Percentiles rank a stretch among this genome's conserved stretches.
Conservation (phyloP, 495 filamentous ascomycete genomes). For the Corynascus novoguineensis region DNA sequence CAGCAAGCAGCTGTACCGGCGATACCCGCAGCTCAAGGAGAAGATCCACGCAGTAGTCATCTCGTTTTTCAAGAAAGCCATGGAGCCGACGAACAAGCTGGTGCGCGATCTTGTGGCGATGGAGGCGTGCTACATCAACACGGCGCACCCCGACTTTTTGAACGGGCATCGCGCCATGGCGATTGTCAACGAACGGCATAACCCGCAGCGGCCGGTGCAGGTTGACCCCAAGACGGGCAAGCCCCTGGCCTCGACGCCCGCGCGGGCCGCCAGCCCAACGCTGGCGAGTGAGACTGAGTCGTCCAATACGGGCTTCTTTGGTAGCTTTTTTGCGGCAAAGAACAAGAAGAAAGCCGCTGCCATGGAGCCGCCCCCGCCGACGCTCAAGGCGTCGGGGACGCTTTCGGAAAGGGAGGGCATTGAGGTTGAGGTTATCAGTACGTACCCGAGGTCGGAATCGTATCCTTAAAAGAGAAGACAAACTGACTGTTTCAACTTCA, state of each 20-base stretch:
- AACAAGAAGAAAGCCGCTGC: constrained; percentile 99
- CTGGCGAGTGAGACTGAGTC: constrained; percentile 48
- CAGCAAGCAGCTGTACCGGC: constrained; percentile 80
- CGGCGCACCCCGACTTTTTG: constrained; percentile 95
- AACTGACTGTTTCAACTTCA: background rate
- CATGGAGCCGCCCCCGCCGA: constrained; percentile 92
- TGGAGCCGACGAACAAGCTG: constrained; percentile 96
- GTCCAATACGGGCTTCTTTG: constrained; percentile 76
- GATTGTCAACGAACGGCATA: constrained; percentile 88
- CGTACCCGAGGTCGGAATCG: constrained; percentile 30
- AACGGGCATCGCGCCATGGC: constrained; percentile 96
- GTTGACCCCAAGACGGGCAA: constrained; percentile 99
- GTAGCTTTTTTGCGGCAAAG: constrained; percentile 94
- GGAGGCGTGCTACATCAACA: constrained; percentile 98
- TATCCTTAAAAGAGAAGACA: background rate
- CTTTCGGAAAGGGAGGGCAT: constrained; percentile 87
- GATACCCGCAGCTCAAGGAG: constrained; percentile 92
- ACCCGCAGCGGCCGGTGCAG: constrained; percentile 76
- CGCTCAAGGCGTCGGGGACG: constrained; percentile 86
- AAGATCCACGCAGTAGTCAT: constrained; percentile 96
- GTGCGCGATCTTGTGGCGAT: constrained; percentile 88
- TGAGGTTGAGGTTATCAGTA: constrained; percentile 98
- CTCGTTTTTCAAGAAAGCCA: constrained; percentile 91
- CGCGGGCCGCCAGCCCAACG: constrained; percentile 64
- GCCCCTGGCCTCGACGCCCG: constrained; percentile 67